Evolutionary conservation across 192 early-diverging fungal species (phyloP).

Genomic region (Funneliformis mosseae): DNA sequence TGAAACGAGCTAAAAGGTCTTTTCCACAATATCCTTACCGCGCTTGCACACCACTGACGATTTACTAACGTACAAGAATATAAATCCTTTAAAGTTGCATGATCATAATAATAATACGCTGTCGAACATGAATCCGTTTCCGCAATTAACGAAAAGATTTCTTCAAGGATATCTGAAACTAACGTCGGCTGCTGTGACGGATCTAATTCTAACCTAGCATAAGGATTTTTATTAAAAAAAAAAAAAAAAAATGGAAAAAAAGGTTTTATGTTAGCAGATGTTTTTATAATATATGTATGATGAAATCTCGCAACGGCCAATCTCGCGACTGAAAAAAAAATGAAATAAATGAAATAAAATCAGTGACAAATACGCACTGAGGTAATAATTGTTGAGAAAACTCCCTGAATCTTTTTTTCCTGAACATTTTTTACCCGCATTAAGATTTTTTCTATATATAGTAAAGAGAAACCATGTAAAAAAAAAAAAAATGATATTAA

Average conservation of each 20-base stretch:
- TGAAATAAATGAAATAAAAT: background rate
- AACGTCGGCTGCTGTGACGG: background rate
- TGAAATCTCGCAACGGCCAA: background rate
- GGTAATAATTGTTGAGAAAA: background rate
- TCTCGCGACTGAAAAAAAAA: background rate
- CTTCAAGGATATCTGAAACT: background rate
- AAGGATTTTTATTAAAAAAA: too few species aligned
- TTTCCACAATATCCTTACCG: slow-evolving; percentile 2
- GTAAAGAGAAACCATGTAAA: background rate
- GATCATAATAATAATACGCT: background rate
- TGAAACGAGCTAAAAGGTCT: slow-evolving; percentile 4
- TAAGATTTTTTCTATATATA: slow-evolving; percentile 18
- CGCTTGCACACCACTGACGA: slow-evolving; percentile 10
- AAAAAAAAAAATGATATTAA: background rate
- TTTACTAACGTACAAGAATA: slow-evolving; percentile 3
- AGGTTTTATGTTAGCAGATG: background rate
- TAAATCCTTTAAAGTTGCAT: slow-evolving; percentile 16
- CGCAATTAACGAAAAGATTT: background rate
- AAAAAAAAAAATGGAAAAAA: background rate
- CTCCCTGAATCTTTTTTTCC: slow-evolving; percentile 15
- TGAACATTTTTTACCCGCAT: slow-evolving; percentile 21
- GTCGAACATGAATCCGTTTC: background rate
- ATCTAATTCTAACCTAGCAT: background rate
- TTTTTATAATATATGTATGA: background rate
- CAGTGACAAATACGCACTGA: background rate